These are phyloP conservation scores for Acanthamoeba sp. DNA, from an alignment of 208 protist species.

Conservation along the genomic window DNA sequence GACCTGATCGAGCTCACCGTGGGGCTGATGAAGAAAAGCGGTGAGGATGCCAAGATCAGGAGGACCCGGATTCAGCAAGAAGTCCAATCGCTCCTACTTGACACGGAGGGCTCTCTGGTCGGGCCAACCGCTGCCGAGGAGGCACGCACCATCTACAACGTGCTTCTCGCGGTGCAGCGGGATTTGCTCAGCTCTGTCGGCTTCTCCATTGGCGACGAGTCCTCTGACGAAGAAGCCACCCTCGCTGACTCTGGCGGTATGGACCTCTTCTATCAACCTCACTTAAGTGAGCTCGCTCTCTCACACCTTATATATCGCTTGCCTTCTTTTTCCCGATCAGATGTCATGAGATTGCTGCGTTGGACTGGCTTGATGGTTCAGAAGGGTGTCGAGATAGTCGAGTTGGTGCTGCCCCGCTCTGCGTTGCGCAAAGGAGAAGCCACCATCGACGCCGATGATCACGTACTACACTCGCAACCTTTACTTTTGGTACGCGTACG, in stretches of 20 bases:
- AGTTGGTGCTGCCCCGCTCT: conserved; percentile 4
- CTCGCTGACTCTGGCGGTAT: neutral
- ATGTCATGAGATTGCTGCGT: conserved; percentile 23
- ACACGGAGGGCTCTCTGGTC: neutral
- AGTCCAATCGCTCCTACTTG: neutral
- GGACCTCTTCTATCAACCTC: neutral
- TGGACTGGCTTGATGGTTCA: conserved; percentile 4
- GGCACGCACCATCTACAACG: conserved; percentile 49
- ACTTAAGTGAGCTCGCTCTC: neutral
- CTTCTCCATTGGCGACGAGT: neutral
- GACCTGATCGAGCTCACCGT: neutral
- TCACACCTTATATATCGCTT: neutral
- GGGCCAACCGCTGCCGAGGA: conserved; percentile 36
- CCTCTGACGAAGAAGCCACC: neutral
- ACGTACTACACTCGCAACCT: neutral
- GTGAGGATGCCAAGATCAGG: conserved; percentile 37
- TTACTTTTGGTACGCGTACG: neutral
- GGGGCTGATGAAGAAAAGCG: neutral
- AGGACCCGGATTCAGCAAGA: conserved; percentile 8
- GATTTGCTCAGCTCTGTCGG: neutral
- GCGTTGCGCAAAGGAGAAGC: conserved; percentile 1
- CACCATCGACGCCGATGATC: neutral
- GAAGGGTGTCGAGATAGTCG: conserved; percentile 6
- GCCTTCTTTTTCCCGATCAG: neutral
- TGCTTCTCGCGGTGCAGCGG: conserved; percentile 27